Base-by-base conservation (phyloP, 2,329 filamentous ascomycete genomes). In the Microdochium bolleyi region DNA sequence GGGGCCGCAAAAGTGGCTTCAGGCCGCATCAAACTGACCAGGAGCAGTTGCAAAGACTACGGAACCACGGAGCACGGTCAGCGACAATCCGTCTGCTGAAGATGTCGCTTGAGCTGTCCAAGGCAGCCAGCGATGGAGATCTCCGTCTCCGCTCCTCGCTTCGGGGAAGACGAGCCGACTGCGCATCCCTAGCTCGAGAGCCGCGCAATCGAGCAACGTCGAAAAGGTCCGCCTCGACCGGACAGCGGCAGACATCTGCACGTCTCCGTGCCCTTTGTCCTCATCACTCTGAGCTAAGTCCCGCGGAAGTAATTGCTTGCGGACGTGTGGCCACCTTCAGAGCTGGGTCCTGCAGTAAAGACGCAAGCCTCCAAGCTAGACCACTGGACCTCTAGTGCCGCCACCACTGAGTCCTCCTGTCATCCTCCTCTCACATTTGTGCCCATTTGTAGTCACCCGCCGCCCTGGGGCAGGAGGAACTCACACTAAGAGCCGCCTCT, bases 221-320 rank as follows among this genome's bases (percentile, higher is more conserved):
- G 13, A 38, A 19, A 4, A 38, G 13, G 13, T 5, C n/a, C 14
- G 34, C 34, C 34, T 38, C 14, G 13, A 38, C 13, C 34, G n/a
- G 7, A 14, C 34, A 38, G 5, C n/a, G 14, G n/a, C n/a, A 38
- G 8, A 14, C 13, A 19, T 14, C 7, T 38, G 13, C 34, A 38
- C 34, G 34, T 4, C 34, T 38, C 30, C 30, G 14, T 34, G 30
- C 30, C 30, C 30, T 34, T 34, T 14, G 30, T 41, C 41, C 41
- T 46, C 16, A 5, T 46, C 41, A 11, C 21, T 22, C 41, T 46
- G 21, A 46, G 19, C 41, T 46, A 46, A 24, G 41, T 16, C 13
- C 41, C 41, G 41, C 41, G 41, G 41, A 46, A 46, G 41, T 46
- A 46, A 46, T 46, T 46, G 41, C 41, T 46, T 46, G 41, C 19